Base-by-base conservation (phyloP, 1,284 basidiomycete genomes). In the Cryptococcus sp. region DNA sequence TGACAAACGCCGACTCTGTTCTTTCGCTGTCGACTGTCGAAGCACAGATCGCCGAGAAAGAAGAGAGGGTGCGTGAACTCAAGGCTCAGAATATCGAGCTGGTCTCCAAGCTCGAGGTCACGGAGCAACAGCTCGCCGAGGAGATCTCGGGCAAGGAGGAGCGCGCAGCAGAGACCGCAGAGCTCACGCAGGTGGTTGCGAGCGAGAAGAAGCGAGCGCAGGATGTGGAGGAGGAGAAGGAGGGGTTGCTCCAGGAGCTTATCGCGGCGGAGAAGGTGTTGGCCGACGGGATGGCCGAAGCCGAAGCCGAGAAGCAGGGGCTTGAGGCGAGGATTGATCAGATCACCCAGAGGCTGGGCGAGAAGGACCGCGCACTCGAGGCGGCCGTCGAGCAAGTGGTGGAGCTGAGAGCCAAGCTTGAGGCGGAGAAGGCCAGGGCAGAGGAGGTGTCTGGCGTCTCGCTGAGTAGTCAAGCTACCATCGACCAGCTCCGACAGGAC, bases 241-340 rank as follows among this genome's bases (percentile, higher is more conserved):
- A 42, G 23, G 33, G 33, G 7, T 18, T 61, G 24, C 35, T 21
- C 4, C 53, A 61, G 36, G 53, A 57, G 42, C 42, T 61, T 15
- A 28, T n/a, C 11, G 59, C 55, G 12, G 59, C 56, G 21, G 59
- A 61, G 43, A 50, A 33, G 28, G 53, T 56, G 38, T 35, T 57
- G 35, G 52, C 44, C 21, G 59, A 61, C 11, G 55, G 59, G n/a
- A 48, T 57, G 53, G 51, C 28, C 4, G 55, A 52, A 7, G 52
- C 50, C 43, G 44, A 52, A 13, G n/a, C 24, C 5, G 28, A 53
- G 16, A 55, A 46, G 50, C 51, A 53, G 36, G 35, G 23, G 12
- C 43, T 55, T 21, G 51, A 60, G 21, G 46, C 11, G 16, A 23
- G 38, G 15, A 38, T 59, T 2, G 15, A 28, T 8, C 37, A 52